Evolutionary conservation across 2,329 filamentous ascomycete species (phyloP).

Genomic region (Esteya vermicola): DNA sequence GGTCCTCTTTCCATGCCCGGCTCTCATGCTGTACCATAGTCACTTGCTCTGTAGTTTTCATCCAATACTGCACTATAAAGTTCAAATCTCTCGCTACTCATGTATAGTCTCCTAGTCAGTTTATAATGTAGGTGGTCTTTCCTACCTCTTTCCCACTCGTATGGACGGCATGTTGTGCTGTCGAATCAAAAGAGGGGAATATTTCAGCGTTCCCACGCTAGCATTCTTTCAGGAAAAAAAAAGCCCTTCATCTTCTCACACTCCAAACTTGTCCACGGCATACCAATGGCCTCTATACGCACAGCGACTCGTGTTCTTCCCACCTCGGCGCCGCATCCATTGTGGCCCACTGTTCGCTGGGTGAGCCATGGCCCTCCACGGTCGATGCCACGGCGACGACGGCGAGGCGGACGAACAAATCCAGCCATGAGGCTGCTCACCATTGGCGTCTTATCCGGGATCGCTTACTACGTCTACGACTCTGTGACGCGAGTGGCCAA

Average conservation of each 20-base stretch:
- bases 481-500: slow-evolving; percentile 14
- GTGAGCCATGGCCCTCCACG: background rate
- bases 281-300: slow-evolving; percentile 7
- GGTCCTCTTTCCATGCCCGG: too few species aligned
- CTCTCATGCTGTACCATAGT: too few species aligned
- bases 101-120: too few species aligned
- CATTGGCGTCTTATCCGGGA: slow-evolving; percentile 9
- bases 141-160: background rate
- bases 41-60: too few species aligned
- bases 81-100: too few species aligned
- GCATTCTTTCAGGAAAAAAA: too few species aligned
- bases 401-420: background rate
- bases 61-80: too few species aligned
- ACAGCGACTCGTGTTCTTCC: slow-evolving; percentile 1
- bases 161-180: too few species aligned
- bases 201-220: too few species aligned
- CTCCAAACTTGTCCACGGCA: too few species aligned
- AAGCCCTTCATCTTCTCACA: background rate
- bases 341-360: slow-evolving; percentile 3
- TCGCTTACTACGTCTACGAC: slow-evolving; percentile 11
- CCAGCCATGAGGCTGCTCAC: slow-evolving; percentile 6
- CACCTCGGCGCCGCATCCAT: background rate
- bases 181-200: background rate
- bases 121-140: background rate
- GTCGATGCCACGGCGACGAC: background rate